phyloP scores from a whole-genome alignment of 2,329 filamentous ascomycete genomes.

The Lachnellula suecica region DNA sequence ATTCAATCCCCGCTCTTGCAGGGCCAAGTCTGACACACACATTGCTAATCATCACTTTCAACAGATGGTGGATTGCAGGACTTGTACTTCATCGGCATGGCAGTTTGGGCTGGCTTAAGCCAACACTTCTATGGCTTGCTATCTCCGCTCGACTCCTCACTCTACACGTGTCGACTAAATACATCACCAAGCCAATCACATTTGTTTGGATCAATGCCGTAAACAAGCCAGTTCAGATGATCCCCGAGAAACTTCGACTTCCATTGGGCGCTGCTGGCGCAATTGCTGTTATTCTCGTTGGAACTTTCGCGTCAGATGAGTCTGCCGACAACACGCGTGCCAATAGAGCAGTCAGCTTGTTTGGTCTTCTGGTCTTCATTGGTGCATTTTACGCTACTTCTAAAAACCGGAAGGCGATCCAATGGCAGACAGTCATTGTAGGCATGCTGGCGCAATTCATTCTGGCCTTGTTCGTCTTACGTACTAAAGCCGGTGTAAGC shows the following conservation, averaged over 20 bases:
- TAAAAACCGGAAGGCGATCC: slow-evolving; percentile 59
- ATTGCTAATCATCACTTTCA: not conserved
- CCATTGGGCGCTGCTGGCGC: slow-evolving; percentile 62
- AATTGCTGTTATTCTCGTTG: slow-evolving; percentile 73
- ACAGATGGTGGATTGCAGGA: slow-evolving; percentile 53
- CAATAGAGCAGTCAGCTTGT: slow-evolving; percentile 78
- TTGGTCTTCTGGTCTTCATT: slow-evolving; percentile 74
- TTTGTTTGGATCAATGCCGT: slow-evolving; percentile 67
- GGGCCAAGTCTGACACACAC: not conserved
- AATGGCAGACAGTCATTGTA: slow-evolving; percentile 81
- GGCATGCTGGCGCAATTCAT: slow-evolving; percentile 89
- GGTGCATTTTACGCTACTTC: slow-evolving; percentile 69
- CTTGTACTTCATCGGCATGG: slow-evolving; percentile 71
- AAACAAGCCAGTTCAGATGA: slow-evolving; percentile 54
- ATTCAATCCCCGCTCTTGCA: not conserved
- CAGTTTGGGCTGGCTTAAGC: slow-evolving; percentile 73
- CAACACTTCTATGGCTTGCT: slow-evolving; percentile 77
- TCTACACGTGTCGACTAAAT: slow-evolving; percentile 67
- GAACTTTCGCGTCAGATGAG: slow-evolving; percentile 72
- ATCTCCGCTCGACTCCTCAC: slow-evolving; percentile 74
- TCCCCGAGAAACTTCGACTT: slow-evolving; percentile 66
- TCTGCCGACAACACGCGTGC: slow-evolving; percentile 72
- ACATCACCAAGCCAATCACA: slow-evolving; percentile 65
- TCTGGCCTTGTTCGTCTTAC: slow-evolving; percentile 83
- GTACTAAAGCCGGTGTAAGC: slow-evolving; percentile 64